Evolutionary conservation across 306 rosid genomes (phyloP), one percentile per base, ranked within the genome.

Genomic region (Canavalia ensiformis): DNA sequence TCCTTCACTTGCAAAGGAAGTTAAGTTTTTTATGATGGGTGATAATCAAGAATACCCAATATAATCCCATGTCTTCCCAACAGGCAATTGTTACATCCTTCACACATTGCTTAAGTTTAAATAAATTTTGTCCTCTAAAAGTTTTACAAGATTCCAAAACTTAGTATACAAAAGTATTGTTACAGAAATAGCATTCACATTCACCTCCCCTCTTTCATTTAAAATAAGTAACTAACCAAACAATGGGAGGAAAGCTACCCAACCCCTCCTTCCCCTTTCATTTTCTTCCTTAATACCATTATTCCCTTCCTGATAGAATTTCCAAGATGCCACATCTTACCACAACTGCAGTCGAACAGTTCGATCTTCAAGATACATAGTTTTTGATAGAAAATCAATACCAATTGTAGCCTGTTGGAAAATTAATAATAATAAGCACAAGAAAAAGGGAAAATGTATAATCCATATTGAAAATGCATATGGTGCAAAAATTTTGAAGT

Each of bases 301-400:
- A 30, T 41, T 73, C 42, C 63, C 71, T 75, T 67, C 54, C 78
- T 28, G 12, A 33, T 58, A 8, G 54, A 80, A 60, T 13, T 68
- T 33, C 9, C 34, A 72, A 72, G 66, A 76, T 60, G 49, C 70
- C 29, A 47, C 74, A 79, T 75, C 85, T 76, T 83, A 86, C 87
- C 87, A 83, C 54, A 86, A 49, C 71, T 86, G 89, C 39, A 86
- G 77, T 63, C 87, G 85, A 76, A 86, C 87, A 18, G 89, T 83
- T 86, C 83, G 83, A 66, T 86, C 87, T 83, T 86, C 89, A 79
- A 86, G 89, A 80, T 83, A 76, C 87, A 83, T 86, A 58, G 87
- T 83, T 72, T 86, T 86, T 28, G 87, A 86, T 33, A 83, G 77
- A 83, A 83, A 86, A 72, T 86, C 87, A 86, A 86, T 80, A 80